A percentile compares a stretch with the other conserved stretches of the same genome.
phyloP scores from a whole-genome alignment of 768 basidiomycete species.

The Serendipita sp. region DNA sequence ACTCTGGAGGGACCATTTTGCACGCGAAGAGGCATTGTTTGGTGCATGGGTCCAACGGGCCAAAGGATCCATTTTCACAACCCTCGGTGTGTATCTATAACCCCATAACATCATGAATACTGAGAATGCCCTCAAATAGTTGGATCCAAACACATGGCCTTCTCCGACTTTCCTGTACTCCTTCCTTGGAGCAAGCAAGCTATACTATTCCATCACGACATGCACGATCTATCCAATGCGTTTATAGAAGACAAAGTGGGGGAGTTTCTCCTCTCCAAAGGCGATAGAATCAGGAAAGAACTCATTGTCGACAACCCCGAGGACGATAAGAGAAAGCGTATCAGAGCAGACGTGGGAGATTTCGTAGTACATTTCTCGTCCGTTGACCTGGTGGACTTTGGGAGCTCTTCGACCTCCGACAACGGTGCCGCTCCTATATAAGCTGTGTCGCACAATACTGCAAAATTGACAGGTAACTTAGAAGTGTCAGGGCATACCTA shows the following conservation, averaged over 20 bases:
- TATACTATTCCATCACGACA: background rate
- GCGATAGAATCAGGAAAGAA: background rate
- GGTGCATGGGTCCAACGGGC: slow-evolving; percentile 26
- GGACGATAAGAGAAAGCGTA: background rate
- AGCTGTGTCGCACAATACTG: no score
- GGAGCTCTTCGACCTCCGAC: no score
- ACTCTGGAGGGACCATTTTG: slow-evolving; percentile 61
- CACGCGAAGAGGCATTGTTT: slow-evolving; percentile 35
- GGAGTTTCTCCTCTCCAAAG: background rate
- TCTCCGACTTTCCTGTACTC: background rate
- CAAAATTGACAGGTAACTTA: no score
- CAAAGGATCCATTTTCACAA: background rate
- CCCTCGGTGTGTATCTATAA: background rate
- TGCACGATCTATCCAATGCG: background rate
- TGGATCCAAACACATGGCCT: background rate
- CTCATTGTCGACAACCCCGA: background rate
- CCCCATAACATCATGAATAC: background rate
- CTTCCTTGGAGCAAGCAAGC: background rate
- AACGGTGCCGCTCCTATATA: no score
- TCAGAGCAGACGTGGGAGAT: background rate
- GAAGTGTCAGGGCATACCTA: no score
- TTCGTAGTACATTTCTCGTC: background rate
- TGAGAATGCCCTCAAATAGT: background rate
- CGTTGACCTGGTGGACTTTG: no score
- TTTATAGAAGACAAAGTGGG: background rate